These are phyloP conservation scores for Cordyceps cicadae DNA, from an alignment of 2,329 filamentous ascomycete species.

Conservation along the genomic window DNA sequence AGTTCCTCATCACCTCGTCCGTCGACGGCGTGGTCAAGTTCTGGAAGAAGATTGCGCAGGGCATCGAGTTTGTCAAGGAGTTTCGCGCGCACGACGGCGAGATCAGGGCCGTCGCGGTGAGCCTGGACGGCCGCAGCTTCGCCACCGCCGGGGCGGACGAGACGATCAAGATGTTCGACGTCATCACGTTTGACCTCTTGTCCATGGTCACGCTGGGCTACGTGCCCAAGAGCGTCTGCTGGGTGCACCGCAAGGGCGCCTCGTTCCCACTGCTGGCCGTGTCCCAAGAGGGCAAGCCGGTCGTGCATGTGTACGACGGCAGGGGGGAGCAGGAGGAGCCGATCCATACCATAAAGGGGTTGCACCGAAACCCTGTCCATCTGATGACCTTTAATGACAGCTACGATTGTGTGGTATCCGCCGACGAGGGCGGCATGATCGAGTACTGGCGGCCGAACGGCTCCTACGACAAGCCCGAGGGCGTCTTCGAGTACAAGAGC, in stretches of 20 bases:
- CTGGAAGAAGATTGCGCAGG: constrained; percentile 90
- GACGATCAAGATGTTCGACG: constrained; percentile 72
- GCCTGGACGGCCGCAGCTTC: constrained; percentile 85
- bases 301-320: constrained; percentile 81
- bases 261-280: constrained; percentile 80
- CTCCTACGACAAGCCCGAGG: constrained; percentile 82
- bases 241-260: constrained; percentile 83
- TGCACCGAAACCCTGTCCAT: constrained; percentile 77
- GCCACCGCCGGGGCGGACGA: constrained; percentile 76
- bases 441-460: constrained; percentile 88
- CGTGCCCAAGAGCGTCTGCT: constrained; percentile 73
- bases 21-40: constrained; percentile 97
- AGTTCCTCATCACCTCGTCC: constrained; percentile 92
- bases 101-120: constrained; percentile 75
- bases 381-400: constrained; percentile 83
- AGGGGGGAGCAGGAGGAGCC: constrained; percentile 70
- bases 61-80: constrained; percentile 97
- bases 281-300: constrained; percentile 62
- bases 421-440: constrained; percentile 84
- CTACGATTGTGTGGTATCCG: constrained; percentile 85
- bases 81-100: constrained; percentile 86
- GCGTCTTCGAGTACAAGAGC: constrained; percentile 88
- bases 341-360: constrained; percentile 64
- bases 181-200: constrained; percentile 80
- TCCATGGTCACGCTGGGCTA: constrained; percentile 74